A percentile compares a stretch with the other conserved stretches of the same genome.
Evolutionary conservation across 2,329 filamentous ascomycete species (phyloP).

Genomic region (Daldinia eschscholtzii): DNA sequence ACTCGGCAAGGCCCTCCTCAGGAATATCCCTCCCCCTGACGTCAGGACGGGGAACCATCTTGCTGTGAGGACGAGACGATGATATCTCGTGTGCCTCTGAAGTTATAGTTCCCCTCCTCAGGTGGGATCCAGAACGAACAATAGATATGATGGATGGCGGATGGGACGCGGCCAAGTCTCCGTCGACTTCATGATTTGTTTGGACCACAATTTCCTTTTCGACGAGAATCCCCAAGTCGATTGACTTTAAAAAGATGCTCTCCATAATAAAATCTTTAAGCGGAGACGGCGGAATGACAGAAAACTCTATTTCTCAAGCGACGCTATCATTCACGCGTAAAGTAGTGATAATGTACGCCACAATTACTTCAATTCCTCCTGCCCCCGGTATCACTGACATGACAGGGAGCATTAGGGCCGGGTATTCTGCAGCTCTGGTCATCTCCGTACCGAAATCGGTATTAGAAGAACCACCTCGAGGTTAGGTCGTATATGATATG

Average conservation of each 20-base stretch:
- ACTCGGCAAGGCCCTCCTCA: constrained; percentile 58
- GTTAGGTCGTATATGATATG: not conserved
- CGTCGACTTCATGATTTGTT: constrained; percentile 31
- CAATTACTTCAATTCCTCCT: constrained; percentile 32
- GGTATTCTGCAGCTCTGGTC: constrained; percentile 11
- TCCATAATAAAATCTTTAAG: constrained; percentile 41
- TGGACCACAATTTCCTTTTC: constrained; percentile 39
- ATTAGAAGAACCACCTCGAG: constrained; percentile 2
- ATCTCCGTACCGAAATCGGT: not conserved
- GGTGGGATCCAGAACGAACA: constrained; percentile 37
- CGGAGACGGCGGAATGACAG: constrained; percentile 31
- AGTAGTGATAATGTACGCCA: constrained; percentile 32
- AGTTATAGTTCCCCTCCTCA: constrained; percentile 20
- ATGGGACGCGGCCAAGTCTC: constrained; percentile 18
- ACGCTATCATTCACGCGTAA: constrained; percentile 30
- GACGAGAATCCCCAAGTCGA: constrained; percentile 39
- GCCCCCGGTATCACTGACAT: constrained; percentile 25
- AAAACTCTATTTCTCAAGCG: constrained; percentile 40
- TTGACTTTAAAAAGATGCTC: constrained; percentile 25
- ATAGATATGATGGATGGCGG: constrained; percentile 34
- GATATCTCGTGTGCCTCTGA: constrained; percentile 24
- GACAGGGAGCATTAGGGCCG: constrained; percentile 19
- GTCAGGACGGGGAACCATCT: constrained; percentile 36
- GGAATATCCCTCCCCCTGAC: constrained; percentile 28
- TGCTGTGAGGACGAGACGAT: constrained; percentile 17